Percentiles rank a stretch among this genome's conserved stretches.
These are phyloP conservation scores for Kregervanrija delftensis DNA, from an alignment of 805 yeast species.

Conservation along the genomic window DNA sequence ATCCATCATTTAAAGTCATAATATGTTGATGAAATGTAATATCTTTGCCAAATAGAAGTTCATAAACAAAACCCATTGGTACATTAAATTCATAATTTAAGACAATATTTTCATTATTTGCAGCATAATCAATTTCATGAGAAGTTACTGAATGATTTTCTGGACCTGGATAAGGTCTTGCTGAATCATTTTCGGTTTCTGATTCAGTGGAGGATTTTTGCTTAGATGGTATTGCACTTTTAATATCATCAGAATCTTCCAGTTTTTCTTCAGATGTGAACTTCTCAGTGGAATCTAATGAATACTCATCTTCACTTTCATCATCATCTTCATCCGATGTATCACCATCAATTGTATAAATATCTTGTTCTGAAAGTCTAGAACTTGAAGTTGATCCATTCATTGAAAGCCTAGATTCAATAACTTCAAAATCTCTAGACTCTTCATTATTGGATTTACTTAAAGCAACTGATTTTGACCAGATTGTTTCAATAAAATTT, in stretches of 20 bases:
- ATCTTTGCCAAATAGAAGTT: constrained; percentile 62
- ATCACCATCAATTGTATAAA: constrained; percentile 27
- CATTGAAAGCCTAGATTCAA: constrained; percentile 13
- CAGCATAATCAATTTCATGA: constrained; percentile 35
- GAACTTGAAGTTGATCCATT: constrained; percentile 6
- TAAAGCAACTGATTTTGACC: constrained; percentile 45
- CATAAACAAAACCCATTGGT: constrained; percentile 72
- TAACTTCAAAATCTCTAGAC: constrained; percentile 18
- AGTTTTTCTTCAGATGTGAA: not conserved
- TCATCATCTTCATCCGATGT: constrained; percentile 16
- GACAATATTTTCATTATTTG: constrained; percentile 45
- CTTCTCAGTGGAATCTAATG: too few species aligned
- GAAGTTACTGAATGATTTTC: constrained; percentile 52
- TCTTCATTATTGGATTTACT: constrained; percentile 22
- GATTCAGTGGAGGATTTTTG: not conserved
- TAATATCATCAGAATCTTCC: not conserved
- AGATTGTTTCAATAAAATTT: constrained; percentile 59
- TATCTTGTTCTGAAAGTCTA: constrained; percentile 22
- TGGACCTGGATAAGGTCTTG: constrained; percentile 43
- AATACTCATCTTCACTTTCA: constrained; percentile 15
- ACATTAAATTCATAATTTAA: constrained; percentile 47
- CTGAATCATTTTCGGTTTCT: not conserved
- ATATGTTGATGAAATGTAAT: constrained; percentile 32
- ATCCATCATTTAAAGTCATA: constrained; percentile 40
- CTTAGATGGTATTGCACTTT: not conserved